Conservation (phyloP, 805 yeast genomes). For the Kregervanrija pseudodelftensis region DNA sequence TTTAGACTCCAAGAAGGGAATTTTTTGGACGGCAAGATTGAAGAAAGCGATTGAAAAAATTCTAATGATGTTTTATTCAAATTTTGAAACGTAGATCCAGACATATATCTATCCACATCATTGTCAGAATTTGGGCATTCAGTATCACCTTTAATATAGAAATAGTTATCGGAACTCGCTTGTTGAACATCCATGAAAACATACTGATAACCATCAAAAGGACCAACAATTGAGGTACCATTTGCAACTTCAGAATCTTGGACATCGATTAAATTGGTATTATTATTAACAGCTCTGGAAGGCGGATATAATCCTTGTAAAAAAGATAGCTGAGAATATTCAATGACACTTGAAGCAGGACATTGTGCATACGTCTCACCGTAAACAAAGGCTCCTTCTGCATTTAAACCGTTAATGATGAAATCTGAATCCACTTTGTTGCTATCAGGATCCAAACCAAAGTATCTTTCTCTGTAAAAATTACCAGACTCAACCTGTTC, state of each 20-base stretch:
- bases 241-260: conserved; percentile 31
- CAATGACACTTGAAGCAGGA: conserved; percentile 31
- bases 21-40: conserved; percentile 20
- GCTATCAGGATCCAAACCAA: conserved; percentile 26
- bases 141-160: conserved; percentile 36
- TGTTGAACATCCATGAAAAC: conserved; percentile 33
- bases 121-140: conserved; percentile 33
- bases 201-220: conserved; percentile 40
- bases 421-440: conserved; percentile 22
- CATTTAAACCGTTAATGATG: conserved; percentile 25
- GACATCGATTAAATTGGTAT: conserved; percentile 16
- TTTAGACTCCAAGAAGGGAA: conserved; percentile 27
- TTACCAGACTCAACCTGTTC: conserved; percentile 33
- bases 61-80: conserved; percentile 30
- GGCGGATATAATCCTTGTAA: conserved; percentile 44
- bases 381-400: conserved; percentile 29
- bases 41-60: conserved; percentile 32
- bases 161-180: conserved; percentile 29
- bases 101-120: conserved; percentile 27
- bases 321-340: conserved; percentile 36
- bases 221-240: conserved; percentile 32
- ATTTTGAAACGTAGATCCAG: conserved; percentile 25
- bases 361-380: conserved; percentile 33
- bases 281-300: conserved; percentile 22
- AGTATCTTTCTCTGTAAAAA: conserved; percentile 36